Evolutionary conservation across 2,329 filamentous ascomycete species (phyloP).

Genomic region (Dactylonectria estremocensis): DNA sequence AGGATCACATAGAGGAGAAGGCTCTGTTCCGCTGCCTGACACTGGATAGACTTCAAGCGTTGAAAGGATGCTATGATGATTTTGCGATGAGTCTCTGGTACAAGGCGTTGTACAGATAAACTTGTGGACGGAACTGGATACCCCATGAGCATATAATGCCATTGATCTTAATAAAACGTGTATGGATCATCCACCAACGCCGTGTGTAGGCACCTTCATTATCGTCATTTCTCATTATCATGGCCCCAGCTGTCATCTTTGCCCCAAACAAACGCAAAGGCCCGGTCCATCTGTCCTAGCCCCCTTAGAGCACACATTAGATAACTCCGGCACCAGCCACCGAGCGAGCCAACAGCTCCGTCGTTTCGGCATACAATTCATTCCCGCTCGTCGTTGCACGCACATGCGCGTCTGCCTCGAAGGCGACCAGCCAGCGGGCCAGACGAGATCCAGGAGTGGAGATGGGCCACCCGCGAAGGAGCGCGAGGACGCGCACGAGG

Average conservation of each 20-base stretch:
- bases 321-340: background rate
- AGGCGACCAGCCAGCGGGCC: constrained; percentile 78
- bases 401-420: constrained; percentile 76
- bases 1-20: constrained; percentile 41
- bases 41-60: constrained; percentile 27
- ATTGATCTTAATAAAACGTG: background rate
- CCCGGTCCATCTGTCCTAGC: background rate
- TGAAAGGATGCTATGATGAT: constrained; percentile 3
- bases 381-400: constrained; percentile 77
- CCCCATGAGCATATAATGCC: constrained; percentile 23
- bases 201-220: background rate
- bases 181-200: background rate
- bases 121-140: constrained; percentile 28
- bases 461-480: constrained; percentile 77
- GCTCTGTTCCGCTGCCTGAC: constrained; percentile 38
- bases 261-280: background rate
- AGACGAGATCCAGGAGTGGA: constrained; percentile 75
- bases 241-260: background rate
- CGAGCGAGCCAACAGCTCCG: constrained; percentile 63
- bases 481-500: constrained; percentile 75
- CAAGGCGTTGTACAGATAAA: constrained; percentile 20
- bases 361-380: constrained; percentile 68
- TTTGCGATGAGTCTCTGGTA: constrained; percentile 12
- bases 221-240: constrained; percentile 5
- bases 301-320: background rate